Conservation (phyloP, 2,329 filamentous ascomycete species). For the Scytalidium sp. region DNA sequence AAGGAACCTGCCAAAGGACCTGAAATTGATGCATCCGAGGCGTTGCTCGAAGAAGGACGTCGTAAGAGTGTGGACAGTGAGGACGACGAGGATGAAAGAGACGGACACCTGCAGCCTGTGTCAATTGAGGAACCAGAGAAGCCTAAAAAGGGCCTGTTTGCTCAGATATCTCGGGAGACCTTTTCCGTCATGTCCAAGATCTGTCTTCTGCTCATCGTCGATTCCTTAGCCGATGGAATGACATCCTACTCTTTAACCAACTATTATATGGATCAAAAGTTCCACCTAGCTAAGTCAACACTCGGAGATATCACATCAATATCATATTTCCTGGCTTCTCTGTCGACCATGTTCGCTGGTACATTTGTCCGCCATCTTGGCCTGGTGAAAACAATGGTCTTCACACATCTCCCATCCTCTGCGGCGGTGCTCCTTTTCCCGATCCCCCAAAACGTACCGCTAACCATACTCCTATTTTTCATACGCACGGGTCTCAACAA, state of each 20-base stretch:
- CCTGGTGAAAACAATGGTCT: constrained; percentile 70
- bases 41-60: constrained; percentile 12
- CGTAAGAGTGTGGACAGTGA: constrained; percentile 5
- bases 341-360: constrained; percentile 47
- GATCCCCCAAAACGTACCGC: constrained; percentile 46
- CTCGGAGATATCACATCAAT: constrained; percentile 58
- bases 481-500: constrained; percentile 58
- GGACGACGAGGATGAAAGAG: background rate
- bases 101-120: background rate
- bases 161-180: constrained; percentile 56
- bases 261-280: constrained; percentile 57
- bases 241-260: constrained; percentile 54
- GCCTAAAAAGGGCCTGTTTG: constrained; percentile 33
- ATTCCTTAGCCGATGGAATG: constrained; percentile 66
- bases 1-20: constrained; percentile 3
- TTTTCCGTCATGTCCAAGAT: constrained; percentile 59
- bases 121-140: background rate
- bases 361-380: constrained; percentile 48
- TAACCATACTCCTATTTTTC: constrained; percentile 57
- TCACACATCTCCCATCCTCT: constrained; percentile 65
- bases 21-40: constrained; percentile 9
- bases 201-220: constrained; percentile 62
- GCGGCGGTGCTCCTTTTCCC: constrained; percentile 52
- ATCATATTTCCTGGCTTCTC: constrained; percentile 52
- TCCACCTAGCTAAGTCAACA: constrained; percentile 51